Conservation (phyloP, 2,329 filamentous ascomycete genomes). For the Neocatenulostroma microsporum region DNA sequence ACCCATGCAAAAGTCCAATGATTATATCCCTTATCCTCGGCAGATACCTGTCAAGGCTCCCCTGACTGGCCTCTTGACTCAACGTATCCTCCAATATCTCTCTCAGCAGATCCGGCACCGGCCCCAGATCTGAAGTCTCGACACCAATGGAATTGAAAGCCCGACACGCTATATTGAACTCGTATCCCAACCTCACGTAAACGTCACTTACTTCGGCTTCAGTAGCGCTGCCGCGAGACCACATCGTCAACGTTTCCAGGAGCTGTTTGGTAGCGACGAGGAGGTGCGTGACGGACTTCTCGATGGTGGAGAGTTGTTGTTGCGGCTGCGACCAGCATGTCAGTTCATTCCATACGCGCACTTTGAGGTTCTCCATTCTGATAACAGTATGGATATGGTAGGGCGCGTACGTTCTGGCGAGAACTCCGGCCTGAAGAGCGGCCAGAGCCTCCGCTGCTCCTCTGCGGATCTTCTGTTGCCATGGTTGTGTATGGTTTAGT, state of each 20-base stretch:
- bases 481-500: no score
- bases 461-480: slow-evolving; percentile 13
- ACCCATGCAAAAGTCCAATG: slow-evolving; percentile 88
- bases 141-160: slow-evolving; percentile 96
- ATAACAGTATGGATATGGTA: no score
- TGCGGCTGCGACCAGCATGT: slow-evolving; percentile 58
- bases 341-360: no score
- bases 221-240: slow-evolving; percentile 86
- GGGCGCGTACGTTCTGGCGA: slow-evolving; percentile 21
- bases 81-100: slow-evolving; percentile 91
- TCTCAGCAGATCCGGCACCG: slow-evolving; percentile 84
- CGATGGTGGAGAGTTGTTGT: slow-evolving; percentile 86
- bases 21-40: slow-evolving; percentile 97
- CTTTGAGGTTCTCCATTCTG: no score
- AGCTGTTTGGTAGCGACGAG: slow-evolving; percentile 97
- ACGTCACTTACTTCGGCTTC: slow-evolving; percentile 97
- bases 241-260: slow-evolving; percentile 92
- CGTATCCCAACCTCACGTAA: slow-evolving; percentile 93
- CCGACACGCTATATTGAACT: slow-evolving; percentile 98
- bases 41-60: slow-evolving; percentile 88
- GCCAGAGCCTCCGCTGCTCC: slow-evolving; percentile 23
- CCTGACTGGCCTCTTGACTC: slow-evolving; percentile 89
- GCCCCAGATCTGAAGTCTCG: slow-evolving; percentile 86
- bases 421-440: slow-evolving; percentile 18
- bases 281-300: slow-evolving; percentile 97